These are phyloP conservation scores for Agroathelia rolfsii DNA, from an alignment of 1,284 basidiomycete genomes.

Conservation along the genomic window DNA sequence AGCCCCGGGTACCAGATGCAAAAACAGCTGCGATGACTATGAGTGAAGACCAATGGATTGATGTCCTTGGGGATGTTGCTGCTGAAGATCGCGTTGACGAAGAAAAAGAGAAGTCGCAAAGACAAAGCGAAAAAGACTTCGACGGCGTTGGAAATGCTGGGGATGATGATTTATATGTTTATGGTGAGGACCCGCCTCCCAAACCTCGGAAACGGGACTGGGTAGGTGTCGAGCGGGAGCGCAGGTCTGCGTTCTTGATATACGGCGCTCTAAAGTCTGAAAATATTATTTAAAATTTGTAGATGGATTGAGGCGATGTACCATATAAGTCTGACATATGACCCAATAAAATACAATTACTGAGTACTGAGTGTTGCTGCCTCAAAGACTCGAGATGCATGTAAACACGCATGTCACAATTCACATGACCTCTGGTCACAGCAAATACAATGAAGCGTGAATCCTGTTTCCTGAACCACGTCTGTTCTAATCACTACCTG, in stretches of 20 bases:
- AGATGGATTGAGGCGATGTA: conserved; percentile 1
- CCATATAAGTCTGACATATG: too few species aligned
- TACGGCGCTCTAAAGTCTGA: conserved; percentile 64
- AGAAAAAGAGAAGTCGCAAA: conserved; percentile 22
- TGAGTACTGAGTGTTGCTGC: too few species aligned
- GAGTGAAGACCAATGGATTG: conserved; percentile 66
- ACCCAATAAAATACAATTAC: too few species aligned
- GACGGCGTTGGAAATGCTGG: conserved; percentile 14
- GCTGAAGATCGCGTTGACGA: conserved; percentile 59
- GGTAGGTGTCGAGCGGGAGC: conserved; percentile 65
- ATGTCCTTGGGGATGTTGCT: conserved; percentile 66
- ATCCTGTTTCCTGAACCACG: conserved; percentile 4
- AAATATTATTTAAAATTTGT: conserved; percentile 46
- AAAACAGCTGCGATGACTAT: conserved; percentile 66
- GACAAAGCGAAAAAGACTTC: conserved; percentile 16
- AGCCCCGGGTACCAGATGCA: too few species aligned
- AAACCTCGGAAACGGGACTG: conserved; percentile 49
- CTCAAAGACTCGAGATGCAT: too few species aligned
- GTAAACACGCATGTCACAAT: too few species aligned
- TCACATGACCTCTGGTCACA: too few species aligned
- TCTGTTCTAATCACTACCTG: too few species aligned
- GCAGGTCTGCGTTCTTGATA: conserved; percentile 66
- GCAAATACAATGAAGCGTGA: conserved; percentile 11
- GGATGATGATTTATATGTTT: conserved; percentile 41
- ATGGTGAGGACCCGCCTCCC: conserved; percentile 41